Evolutionary conservation across 2,329 filamentous ascomycete genomes (phyloP).

Genomic region (Sporothrix pseudoabietina): DNA sequence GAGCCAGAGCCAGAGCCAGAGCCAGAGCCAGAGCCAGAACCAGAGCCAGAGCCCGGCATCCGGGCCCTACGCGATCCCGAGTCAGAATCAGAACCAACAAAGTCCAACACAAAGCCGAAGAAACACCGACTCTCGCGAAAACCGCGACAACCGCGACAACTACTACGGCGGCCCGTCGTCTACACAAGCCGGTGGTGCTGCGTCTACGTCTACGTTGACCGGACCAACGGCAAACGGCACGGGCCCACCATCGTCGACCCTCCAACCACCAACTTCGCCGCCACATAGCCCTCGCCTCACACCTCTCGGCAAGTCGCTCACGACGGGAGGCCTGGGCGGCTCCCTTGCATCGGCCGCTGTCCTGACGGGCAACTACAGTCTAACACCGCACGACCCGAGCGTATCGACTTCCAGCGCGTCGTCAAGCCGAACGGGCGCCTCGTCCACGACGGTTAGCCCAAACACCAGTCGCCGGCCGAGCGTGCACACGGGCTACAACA

Average conservation of each 20-base stretch:
- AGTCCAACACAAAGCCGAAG: background rate
- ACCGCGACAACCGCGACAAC: background rate
- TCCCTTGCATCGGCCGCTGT: conserved; percentile 35
- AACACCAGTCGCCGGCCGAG: conserved; percentile 31
- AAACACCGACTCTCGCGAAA: background rate
- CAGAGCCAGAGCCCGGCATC: conserved; percentile 35
- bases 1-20: conserved; percentile 44
- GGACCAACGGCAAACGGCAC: background rate
- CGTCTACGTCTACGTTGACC: background rate
- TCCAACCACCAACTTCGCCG: background rate
- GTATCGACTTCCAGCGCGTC: background rate
- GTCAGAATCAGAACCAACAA: background rate
- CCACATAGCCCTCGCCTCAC: conserved; percentile 13
- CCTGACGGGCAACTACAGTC: conserved; percentile 34
- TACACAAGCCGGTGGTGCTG: background rate
- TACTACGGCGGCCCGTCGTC: background rate
- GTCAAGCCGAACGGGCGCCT: background rate
- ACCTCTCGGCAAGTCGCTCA: conserved; percentile 21
- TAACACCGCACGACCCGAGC: conserved; percentile 9
- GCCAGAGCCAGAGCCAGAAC: conserved; percentile 43
- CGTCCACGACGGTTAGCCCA: conserved; percentile 22
- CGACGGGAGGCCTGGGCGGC: background rate
- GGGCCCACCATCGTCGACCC: background rate
- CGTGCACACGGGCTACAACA: conserved; percentile 18
- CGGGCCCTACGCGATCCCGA: background rate